Conservation (phyloP, 176 grass and related monocot species). For the Zea luxurians region DNA sequence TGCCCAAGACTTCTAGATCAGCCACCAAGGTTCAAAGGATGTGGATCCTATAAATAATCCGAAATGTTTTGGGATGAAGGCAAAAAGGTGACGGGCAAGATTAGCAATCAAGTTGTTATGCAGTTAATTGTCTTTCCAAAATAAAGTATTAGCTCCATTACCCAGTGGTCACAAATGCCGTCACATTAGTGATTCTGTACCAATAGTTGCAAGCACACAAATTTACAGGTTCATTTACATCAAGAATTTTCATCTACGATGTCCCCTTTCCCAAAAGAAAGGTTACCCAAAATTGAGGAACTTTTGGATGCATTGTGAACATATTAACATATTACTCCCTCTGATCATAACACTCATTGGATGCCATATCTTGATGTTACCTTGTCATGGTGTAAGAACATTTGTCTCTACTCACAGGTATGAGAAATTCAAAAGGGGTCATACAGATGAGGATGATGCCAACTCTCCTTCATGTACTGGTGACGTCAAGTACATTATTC, state of each 20-base stretch:
- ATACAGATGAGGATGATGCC: conserved; percentile 46
- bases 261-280: background rate
- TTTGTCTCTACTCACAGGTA: conserved; percentile 60
- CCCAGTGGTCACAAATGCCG: background rate
- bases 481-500: conserved; percentile 86
- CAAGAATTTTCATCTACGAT: background rate
- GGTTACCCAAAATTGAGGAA: conserved; percentile 1
- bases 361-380: background rate
- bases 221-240: background rate
- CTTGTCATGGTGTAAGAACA: conserved; percentile 30
- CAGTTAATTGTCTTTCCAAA: background rate
- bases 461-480: conserved; percentile 56
- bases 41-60: too few species aligned
- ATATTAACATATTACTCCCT: background rate
- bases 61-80: too few species aligned
- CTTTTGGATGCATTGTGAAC: background rate
- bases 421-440: conserved; percentile 79
- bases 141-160: background rate
- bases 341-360: background rate
- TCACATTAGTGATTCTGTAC: background rate
- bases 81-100: too few species aligned
- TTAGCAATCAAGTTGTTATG: background rate
- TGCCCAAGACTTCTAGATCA: too few species aligned
- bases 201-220: background rate
- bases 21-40: too few species aligned